A percentile compares a stretch with the other conserved stretches of the same genome.
Evolutionary conservation across 1,139 yeast species (phyloP).

Genomic region (Geotrichum armillariae): DNA sequence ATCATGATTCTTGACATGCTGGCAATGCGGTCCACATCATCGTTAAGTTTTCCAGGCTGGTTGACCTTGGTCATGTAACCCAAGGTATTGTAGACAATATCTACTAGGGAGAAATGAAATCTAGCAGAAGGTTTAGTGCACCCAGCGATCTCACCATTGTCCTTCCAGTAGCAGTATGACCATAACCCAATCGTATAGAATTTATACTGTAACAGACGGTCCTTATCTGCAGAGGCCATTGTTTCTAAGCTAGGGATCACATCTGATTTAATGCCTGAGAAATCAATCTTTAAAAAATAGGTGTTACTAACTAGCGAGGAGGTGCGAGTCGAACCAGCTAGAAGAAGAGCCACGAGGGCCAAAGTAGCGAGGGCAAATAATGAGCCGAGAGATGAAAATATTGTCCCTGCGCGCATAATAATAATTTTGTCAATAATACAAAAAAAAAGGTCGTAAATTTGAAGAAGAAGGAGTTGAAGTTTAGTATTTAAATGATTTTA

Average conservation of each 20-base stretch:
- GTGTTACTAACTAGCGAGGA: not conserved
- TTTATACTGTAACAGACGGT: not conserved
- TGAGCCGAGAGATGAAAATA: not conserved
- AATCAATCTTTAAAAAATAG: slow-evolving; percentile 6
- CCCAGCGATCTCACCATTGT: not conserved
- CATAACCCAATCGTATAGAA: slow-evolving; percentile 14
- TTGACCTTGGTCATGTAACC: slow-evolving; percentile 6
- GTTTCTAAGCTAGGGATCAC: slow-evolving; percentile 3
- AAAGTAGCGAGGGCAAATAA: slow-evolving; percentile 12
- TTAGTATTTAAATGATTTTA: too few species aligned
- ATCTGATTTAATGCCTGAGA: slow-evolving; percentile 1
- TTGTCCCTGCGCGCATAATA: not conserved
- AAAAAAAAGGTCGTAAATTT: too few species aligned
- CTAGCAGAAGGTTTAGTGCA: not conserved
- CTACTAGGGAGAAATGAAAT: slow-evolving; percentile 5
- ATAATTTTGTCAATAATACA: not conserved
- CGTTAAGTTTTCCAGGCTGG: slow-evolving; percentile 4
- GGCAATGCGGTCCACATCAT: not conserved
- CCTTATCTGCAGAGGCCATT: not conserved
- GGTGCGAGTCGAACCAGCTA: slow-evolving; percentile 5
- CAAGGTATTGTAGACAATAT: slow-evolving; percentile 7
- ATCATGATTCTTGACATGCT: not conserved
- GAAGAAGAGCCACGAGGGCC: slow-evolving; percentile 1
- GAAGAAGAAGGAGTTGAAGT: too few species aligned
- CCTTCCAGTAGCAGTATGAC: slow-evolving; percentile 8